Evolutionary conservation across 352 stramenopile species (phyloP), one percentile per base, ranked within the genome.

Genomic region (Phytopythium sindhum): DNA sequence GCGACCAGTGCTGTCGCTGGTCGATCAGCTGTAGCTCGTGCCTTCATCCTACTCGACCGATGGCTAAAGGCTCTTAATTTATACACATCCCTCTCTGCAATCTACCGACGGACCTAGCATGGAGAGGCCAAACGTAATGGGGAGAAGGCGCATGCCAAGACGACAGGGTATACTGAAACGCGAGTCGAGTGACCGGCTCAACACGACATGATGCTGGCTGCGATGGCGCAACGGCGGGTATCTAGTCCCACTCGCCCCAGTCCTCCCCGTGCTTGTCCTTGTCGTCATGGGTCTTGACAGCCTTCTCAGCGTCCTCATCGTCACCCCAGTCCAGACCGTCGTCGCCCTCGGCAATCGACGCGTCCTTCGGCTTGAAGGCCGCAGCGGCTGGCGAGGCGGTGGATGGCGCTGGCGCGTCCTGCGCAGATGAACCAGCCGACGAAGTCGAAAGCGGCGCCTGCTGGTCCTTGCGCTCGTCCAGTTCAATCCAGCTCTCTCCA

Each of bases 171-270:
- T 52, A 52, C 45, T 52, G 23, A 50, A 50, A 50, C 42, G 42
- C 42, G 11, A 26, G 42, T 50, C 42, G 42, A 50, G 42, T 17
- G n/a, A 17, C 45, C 24, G 45, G 23, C 45, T 11, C n/a, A 31
- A 21, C 41, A n/a, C 41, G n/a, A 26, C 42, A 23, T n/a, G 21
- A 10, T 24, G 42, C 19, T 19, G 14, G 21, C 42, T 10, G 17
- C n/a, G 7, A 8, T 26, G 24, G 45, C 19, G 8, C 3, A 26
- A 2, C 28, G 24, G 14, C 8, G n/a, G 42, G 7, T 26, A 21
- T 45, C 81, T 85, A 89, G 54, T 87, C 78, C 80, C 80, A 89
- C 57, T 89, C 78, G 47, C 80, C 80, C 80, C 80, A 89, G 66
- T 89, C 80, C 52, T 80, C 80, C n/a, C 75, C 75, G 33, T 70